Conservation (phyloP, 148 eudicot genomes). For the Vaccinium myrtillus region DNA sequence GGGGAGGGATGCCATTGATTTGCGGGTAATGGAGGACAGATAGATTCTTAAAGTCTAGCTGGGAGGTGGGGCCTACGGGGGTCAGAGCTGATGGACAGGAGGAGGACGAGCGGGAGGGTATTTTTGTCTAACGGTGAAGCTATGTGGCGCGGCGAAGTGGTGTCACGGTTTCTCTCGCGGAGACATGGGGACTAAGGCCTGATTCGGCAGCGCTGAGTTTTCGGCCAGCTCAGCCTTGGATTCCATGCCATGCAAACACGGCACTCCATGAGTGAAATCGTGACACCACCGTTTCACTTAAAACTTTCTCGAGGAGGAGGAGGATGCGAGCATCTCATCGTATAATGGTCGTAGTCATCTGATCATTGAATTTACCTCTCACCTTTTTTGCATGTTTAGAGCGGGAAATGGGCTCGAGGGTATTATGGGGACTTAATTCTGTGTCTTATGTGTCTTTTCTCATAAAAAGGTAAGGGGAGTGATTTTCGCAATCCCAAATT, state of each 20-base stretch:
- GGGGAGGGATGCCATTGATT: constrained; percentile 26
- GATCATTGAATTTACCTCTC: not conserved
- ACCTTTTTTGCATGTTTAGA: not conserved
- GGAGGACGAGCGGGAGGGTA: not conserved
- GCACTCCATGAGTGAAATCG: no score
- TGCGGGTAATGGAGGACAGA: constrained; percentile 48
- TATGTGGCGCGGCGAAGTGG: no score
- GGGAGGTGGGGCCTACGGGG: constrained; percentile 25
- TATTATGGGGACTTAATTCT: not conserved
- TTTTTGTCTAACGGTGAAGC: no score
- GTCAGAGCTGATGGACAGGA: constrained; percentile 8
- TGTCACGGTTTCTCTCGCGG: no score
- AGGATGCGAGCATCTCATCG: not conserved
- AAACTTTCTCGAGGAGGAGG: no score
- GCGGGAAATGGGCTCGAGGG: not conserved
- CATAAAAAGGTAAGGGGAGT: no score
- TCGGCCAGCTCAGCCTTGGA: no score
- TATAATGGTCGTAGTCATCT: constrained; percentile 17
- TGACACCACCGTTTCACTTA: no score
- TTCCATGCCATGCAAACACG: no score
- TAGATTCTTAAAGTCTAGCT: constrained; percentile 30
- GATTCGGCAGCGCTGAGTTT: no score
- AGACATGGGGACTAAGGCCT: no score
- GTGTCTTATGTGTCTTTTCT: not conserved
- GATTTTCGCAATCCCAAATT: no score